A percentile compares a stretch with the other conserved stretches of the same genome.
Conservation (phyloP, 306 rosid genomes). For the Fagus sylvatica region DNA sequence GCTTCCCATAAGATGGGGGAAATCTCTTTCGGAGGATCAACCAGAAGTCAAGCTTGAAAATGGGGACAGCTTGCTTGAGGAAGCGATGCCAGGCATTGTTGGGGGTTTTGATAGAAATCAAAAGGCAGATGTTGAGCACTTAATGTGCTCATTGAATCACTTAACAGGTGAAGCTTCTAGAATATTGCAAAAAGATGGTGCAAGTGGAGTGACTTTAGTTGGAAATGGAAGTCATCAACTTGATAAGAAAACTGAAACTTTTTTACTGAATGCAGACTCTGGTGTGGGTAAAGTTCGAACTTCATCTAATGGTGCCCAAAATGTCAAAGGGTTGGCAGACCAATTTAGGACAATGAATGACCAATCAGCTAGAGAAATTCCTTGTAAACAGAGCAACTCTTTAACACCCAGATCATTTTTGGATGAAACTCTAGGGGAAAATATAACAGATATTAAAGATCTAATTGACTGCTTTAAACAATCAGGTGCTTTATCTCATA, state of each 20-base stretch:
- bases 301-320: neutral
- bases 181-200: slow-evolving; percentile 3
- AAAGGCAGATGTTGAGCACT: neutral
- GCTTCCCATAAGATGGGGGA: neutral
- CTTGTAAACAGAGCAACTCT: neutral
- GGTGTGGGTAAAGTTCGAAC: slow-evolving; percentile 7
- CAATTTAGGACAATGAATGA: neutral
- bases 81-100: neutral
- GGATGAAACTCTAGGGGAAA: slow-evolving; percentile 1
- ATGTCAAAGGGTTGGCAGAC: neutral
- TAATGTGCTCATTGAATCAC: neutral
- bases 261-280: neutral
- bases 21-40: slow-evolving; percentile 6
- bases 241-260: neutral
- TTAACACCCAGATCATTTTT: neutral
- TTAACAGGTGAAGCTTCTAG: slow-evolving; percentile 14
- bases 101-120: neutral
- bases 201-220: neutral
- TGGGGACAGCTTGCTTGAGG: neutral
- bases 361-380: neutral
- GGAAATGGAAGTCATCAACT: slow-evolving; percentile 4
- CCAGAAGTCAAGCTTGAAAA: neutral
- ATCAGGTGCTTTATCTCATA: neutral
- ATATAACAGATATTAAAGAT: neutral
- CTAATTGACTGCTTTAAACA: slow-evolving; percentile 17